Base-by-base conservation (phyloP, 495 filamentous ascomycete species). In the Glarea lozoyensis region DNA sequence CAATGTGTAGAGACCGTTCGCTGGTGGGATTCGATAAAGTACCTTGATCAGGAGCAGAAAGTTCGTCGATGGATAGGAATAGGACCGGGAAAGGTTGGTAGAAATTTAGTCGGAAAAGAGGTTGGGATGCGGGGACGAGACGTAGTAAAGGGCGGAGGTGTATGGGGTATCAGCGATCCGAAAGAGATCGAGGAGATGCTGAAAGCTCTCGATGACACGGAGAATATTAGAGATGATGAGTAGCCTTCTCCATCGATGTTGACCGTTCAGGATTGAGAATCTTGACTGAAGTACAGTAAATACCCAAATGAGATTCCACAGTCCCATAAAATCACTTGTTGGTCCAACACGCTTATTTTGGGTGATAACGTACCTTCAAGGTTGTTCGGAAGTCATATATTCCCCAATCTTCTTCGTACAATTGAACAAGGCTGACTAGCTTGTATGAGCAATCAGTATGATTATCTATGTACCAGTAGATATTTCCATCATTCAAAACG, bases 41-140 rank as follows among this genome's bases (percentile, higher is more conserved):
- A 89, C 53, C 64, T 98, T 32, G 86, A 97, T 58, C 81, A 92
- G 50, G 84, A 92, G 45, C 67, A 79, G 54, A 84, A 82, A 43
- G 86, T 97, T 6, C 70, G 77, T 50, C 70, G 88, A 33, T 97
- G 90, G 88, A 72, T 98, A 36, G 92, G 90, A 13, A 85, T 98
- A 49, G 92, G 92, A 2, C 92, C 92, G 0, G 92, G 90, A 1
- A 94, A 94, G 55, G 89, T 98, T 4, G 92, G 89, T 2, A 73
- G 88, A 41, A 96, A 96, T 58, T 61, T 98, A 17, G 92, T 98
- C 4, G 88, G 89, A 0, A 94, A 94, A 60, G 92, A 96, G 60
- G 89, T 98, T 4, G 88, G 88, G 1, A 87, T 87, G 82, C 64
- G 76, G 35, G 75, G 76, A 2, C 81, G 79, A 58, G 86, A 89